Evolutionary conservation across 2,329 filamentous ascomycete species (phyloP).

Genomic region (Aspergillus fructus): DNA sequence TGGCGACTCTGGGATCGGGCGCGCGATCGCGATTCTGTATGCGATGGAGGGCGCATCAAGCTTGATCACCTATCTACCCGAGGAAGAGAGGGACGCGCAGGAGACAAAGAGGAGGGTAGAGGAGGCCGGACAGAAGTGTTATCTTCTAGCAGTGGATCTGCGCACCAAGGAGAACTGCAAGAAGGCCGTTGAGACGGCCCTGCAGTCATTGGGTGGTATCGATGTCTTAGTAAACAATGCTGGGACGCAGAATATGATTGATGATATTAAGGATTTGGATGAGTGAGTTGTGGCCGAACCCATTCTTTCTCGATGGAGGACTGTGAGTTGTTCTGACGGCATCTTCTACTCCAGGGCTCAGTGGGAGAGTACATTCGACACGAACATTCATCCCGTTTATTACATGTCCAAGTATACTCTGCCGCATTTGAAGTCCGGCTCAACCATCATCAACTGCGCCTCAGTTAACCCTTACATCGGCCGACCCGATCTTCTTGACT

Average conservation of each 20-base stretch:
- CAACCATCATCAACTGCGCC: constrained; percentile 80
- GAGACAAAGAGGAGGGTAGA: constrained; percentile 72
- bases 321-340: not conserved
- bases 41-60: constrained; percentile 77
- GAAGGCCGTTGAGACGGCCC: constrained; percentile 65
- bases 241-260: constrained; percentile 71
- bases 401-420: constrained; percentile 76
- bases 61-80: constrained; percentile 70
- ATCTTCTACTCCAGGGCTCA: constrained; percentile 57
- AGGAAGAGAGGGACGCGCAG: constrained; percentile 74
- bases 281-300: constrained; percentile 49
- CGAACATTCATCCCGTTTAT: constrained; percentile 81
- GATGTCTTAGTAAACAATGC: constrained; percentile 70
- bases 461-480: constrained; percentile 83
- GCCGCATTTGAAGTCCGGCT: constrained; percentile 71
- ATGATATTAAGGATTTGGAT: constrained; percentile 68
- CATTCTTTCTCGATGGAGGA: not conserved
- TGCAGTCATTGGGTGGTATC: constrained; percentile 65
- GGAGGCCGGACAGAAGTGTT: constrained; percentile 63
- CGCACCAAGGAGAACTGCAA: constrained; percentile 66
- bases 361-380: constrained; percentile 77
- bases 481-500: constrained; percentile 76
- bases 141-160: constrained; percentile 65
- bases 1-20: constrained; percentile 76
- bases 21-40: constrained; percentile 72